These are phyloP conservation scores for Diaporthe vaccinii DNA, from an alignment of 2,329 filamentous ascomycete species.

Conservation along the genomic window DNA sequence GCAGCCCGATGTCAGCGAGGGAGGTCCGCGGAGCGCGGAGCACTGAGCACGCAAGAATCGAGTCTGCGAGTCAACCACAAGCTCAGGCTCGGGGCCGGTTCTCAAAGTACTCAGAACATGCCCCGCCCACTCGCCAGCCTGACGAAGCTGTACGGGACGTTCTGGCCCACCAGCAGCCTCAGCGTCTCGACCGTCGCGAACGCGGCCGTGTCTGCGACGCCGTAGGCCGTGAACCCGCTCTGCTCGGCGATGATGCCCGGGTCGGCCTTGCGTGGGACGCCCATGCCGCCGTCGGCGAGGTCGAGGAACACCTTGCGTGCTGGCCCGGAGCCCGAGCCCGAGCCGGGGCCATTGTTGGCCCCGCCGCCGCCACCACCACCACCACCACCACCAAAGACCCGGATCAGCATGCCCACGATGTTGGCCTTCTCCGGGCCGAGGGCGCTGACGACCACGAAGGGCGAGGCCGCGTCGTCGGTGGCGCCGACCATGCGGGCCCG, in stretches of 20 bases:
- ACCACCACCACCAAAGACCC: conserved; percentile 77
- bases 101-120: conserved; percentile 56
- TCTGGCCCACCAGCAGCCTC: conserved; percentile 84
- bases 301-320: conserved; percentile 83
- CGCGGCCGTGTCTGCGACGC: conserved; percentile 82
- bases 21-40: conserved; percentile 1
- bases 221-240: conserved; percentile 84
- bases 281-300: conserved; percentile 74
- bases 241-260: conserved; percentile 78
- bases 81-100: background rate
- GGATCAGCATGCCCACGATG: conserved; percentile 81
- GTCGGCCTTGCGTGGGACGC: conserved; percentile 72
- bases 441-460: conserved; percentile 86
- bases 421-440: conserved; percentile 83
- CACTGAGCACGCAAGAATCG: background rate
- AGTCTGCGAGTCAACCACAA: background rate
- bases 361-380: conserved; percentile 64
- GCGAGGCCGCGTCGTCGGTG: conserved; percentile 65
- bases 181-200: conserved; percentile 89
- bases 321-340: conserved; percentile 53
- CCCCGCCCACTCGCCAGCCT: conserved; percentile 73
- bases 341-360: conserved; percentile 42
- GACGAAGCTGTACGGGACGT: conserved; percentile 90
- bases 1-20: background rate
- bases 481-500: conserved; percentile 62